phyloP scores from a whole-genome alignment of 2,329 filamentous ascomycete species.

The Exophiala alcalophila region DNA sequence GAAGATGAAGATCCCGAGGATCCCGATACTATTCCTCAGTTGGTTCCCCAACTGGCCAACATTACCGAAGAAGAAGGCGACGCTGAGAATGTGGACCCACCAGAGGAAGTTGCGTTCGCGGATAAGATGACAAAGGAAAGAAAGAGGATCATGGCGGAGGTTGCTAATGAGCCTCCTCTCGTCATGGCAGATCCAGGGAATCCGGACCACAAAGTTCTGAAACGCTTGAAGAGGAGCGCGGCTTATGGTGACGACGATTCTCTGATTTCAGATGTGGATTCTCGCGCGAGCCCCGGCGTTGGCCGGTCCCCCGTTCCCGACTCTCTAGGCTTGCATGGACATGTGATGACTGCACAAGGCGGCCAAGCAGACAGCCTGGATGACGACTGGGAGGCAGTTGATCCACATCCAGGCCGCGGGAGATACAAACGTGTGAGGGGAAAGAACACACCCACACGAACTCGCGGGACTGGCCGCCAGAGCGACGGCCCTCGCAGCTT shows the following conservation, averaged over 20 bases:
- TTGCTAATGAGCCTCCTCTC: constrained; percentile 37
- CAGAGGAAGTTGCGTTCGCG: constrained; percentile 48
- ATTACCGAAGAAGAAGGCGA: constrained; percentile 51
- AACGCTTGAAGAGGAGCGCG: constrained; percentile 45
- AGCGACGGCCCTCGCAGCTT: constrained; percentile 37
- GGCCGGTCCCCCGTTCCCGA: constrained; percentile 27
- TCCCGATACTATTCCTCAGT: constrained; percentile 45
- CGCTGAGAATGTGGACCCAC: constrained; percentile 50
- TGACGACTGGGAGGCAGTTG: constrained; percentile 41
- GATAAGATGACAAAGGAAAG: constrained; percentile 49
- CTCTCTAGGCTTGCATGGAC: constrained; percentile 14
- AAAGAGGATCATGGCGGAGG: constrained; percentile 45
- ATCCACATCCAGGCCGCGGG: constrained; percentile 36
- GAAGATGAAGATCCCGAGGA: constrained; percentile 32
- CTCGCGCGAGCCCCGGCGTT: constrained; percentile 27
- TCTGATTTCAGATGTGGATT: constrained; percentile 28
- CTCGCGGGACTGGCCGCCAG: constrained; percentile 33
- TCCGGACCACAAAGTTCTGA: constrained; percentile 42
- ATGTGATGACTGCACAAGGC: constrained; percentile 24
- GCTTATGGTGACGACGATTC: constrained; percentile 26
- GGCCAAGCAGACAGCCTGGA: constrained; percentile 34
- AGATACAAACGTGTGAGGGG: constrained; percentile 39
- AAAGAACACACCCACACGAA: constrained; percentile 30
- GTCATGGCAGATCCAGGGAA: constrained; percentile 27
- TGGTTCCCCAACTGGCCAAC: constrained; percentile 48